phyloP scores from a whole-genome alignment of 1,284 basidiomycete genomes.

The Ustilago xerochloae region DNA sequence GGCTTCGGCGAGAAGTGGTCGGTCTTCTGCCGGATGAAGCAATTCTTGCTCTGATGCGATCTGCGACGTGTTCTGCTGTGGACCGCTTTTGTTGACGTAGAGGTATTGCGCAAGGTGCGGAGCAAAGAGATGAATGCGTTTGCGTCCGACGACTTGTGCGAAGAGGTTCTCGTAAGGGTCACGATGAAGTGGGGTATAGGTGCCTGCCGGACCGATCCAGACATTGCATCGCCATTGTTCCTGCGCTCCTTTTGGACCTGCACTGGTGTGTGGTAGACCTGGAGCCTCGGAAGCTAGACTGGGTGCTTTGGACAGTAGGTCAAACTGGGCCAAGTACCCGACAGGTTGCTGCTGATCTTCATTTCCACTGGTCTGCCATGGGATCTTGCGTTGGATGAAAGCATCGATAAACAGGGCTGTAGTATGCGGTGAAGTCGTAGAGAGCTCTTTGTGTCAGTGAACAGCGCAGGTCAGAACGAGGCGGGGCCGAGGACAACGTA shows the following conservation, averaged over 20 bases:
- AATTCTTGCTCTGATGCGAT: slow-evolving; percentile 44
- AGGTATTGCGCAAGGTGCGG: slow-evolving; percentile 27
- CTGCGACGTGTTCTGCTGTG: slow-evolving; percentile 47
- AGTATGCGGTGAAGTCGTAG: background rate
- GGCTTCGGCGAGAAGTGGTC: slow-evolving; percentile 31
- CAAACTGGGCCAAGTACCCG: slow-evolving; percentile 53
- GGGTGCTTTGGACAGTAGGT: slow-evolving; percentile 36
- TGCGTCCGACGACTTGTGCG: slow-evolving; percentile 50
- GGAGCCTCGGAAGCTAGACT: slow-evolving; percentile 42
- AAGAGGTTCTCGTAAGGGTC: slow-evolving; percentile 57
- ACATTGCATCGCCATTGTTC: slow-evolving; percentile 56
- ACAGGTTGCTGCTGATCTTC: slow-evolving; percentile 18
- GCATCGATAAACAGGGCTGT: slow-evolving; percentile 49
- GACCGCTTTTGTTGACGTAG: slow-evolving; percentile 26
- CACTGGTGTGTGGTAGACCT: slow-evolving; percentile 41
- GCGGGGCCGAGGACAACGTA: background rate
- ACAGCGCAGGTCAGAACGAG: background rate
- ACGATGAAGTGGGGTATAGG: slow-evolving; percentile 52
- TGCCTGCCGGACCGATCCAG: slow-evolving; percentile 52
- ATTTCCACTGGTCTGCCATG: slow-evolving; percentile 12
- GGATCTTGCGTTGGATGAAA: slow-evolving; percentile 47
- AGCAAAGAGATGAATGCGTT: slow-evolving; percentile 48
- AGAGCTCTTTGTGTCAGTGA: background rate
- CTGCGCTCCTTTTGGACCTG: slow-evolving; percentile 39
- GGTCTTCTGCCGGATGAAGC: slow-evolving; percentile 10